Percentiles rank a stretch among this genome's conserved stretches.
These are phyloP conservation scores for Nigrograna mackinnonii DNA, from an alignment of 2,329 filamentous ascomycete genomes.

Conservation along the genomic window DNA sequence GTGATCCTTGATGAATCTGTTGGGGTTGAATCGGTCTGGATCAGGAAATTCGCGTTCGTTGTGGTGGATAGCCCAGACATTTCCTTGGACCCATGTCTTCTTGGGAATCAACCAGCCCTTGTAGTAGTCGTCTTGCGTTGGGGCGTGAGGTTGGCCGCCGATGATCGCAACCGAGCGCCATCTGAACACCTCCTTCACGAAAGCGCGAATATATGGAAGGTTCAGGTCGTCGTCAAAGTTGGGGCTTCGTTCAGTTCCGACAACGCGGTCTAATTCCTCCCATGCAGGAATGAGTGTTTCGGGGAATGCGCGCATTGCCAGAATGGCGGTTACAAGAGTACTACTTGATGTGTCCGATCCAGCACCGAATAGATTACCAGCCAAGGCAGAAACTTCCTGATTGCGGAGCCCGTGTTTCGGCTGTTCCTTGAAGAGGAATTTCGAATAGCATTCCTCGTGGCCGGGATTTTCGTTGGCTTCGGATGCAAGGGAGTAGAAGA, in stretches of 20 bases:
- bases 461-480: conserved; percentile 34
- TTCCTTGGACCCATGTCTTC: conserved; percentile 42
- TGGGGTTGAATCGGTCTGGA: conserved; percentile 42
- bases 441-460: conserved; percentile 37
- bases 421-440: conserved; percentile 46
- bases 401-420: conserved; percentile 29
- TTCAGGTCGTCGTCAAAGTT: conserved; percentile 32
- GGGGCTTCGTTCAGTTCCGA: conserved; percentile 37
- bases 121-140: conserved; percentile 38
- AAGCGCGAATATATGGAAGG: conserved; percentile 43
- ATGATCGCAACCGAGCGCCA: conserved; percentile 40
- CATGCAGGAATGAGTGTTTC: conserved; percentile 31
- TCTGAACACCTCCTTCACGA: conserved; percentile 39
- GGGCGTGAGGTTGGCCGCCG: conserved; percentile 40
- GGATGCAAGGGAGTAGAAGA: conserved; percentile 36
- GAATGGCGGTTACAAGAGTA: conserved; percentile 36
- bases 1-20: conserved; percentile 27
- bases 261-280: conserved; percentile 36
- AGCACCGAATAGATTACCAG: conserved; percentile 36
- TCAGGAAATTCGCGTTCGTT: conserved; percentile 41
- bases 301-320: conserved; percentile 39
- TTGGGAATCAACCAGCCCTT: conserved; percentile 44
- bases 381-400: conserved; percentile 34
- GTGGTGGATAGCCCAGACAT: conserved; percentile 47
- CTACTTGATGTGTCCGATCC: conserved; percentile 38